These are phyloP conservation scores for Phytophthora cryptogea DNA, from an alignment of 352 stramenopile species.

Conservation along the genomic window DNA sequence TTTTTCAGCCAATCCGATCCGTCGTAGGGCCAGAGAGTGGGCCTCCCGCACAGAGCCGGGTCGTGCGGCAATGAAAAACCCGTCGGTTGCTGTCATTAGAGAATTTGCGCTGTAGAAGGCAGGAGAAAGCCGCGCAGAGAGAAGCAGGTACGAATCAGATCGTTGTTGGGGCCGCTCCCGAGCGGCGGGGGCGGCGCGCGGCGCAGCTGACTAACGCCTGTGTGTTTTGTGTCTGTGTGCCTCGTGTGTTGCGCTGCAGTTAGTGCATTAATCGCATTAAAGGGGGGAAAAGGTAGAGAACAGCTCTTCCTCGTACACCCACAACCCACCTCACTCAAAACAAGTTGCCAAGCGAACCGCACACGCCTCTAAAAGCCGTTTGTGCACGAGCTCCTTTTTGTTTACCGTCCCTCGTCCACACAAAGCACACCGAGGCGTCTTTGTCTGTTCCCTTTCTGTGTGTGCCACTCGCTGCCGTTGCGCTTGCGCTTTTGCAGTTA, in stretches of 20 bases:
- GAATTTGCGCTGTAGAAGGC: conserved; percentile 38
- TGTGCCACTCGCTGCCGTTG: conserved; percentile 34
- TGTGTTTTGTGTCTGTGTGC: conserved; percentile 1
- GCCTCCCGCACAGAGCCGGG: conserved; percentile 12
- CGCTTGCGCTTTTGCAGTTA: conserved; percentile 36
- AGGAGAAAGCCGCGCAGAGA: conserved; percentile 11
- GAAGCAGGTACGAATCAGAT: conserved; percentile 26
- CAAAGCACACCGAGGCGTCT: conserved; percentile 17
- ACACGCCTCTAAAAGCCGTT: conserved; percentile 30
- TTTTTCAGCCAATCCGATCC: background rate
- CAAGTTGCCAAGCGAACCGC: conserved; percentile 39
- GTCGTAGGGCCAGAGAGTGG: conserved; percentile 18
- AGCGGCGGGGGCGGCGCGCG: background rate
- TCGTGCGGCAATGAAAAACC: conserved; percentile 14
- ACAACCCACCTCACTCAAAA: conserved; percentile 27
- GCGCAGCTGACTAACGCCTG: conserved; percentile 6
- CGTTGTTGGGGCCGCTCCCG: background rate
- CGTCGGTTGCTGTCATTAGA: conserved; percentile 35
- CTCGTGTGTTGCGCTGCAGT: conserved; percentile 7
- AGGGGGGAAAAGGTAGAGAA: conserved; percentile 3
- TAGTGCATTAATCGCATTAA: conserved; percentile 35
- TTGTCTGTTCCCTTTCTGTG: conserved; percentile 26
- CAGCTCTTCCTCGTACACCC: conserved; percentile 17
- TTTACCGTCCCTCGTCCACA: conserved; percentile 25
- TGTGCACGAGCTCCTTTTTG: conserved; percentile 39